Evolutionary conservation across 164 flowering plant genomes (phyloP), one percentile per base, ranked within the genome.

Genomic region (Nelumbo lutea): DNA sequence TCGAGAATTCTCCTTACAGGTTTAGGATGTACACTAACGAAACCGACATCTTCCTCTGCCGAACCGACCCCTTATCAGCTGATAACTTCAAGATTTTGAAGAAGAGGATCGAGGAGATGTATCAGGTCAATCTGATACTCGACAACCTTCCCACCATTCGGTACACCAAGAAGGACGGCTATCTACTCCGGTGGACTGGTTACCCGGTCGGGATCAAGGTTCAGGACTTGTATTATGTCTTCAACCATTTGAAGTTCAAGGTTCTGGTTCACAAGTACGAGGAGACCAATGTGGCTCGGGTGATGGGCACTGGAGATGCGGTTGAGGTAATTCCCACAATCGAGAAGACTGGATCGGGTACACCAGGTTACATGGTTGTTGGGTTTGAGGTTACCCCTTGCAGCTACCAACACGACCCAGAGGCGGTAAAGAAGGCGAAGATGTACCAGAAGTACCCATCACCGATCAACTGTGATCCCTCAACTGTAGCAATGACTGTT

Each of bases 351-450:
- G 89, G 73, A 61, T 74, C 84, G 1, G 84, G 78, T 46, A 74
- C 50, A 38, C 89, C 92, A 9, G 97, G 92, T 1, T 87, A 87
- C 66, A 89, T 87, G 94, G 92, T 90, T 78, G 97, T 89, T 47
- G 94, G 94, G 39, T 90, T 89, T 80, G 97, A 90, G 84, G 92
- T 90, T 42, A 75, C 79, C 0, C 90, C 97, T 61, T 90, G 94
- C 66, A 87, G 86, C 61, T 50, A 75, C 44, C 72, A 65, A 65
- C 94, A 90, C 67, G 79, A 86, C 71, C 55, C 68, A 10, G 83
- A 81, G 0, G 55, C 86, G 0, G 73, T 79, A 6, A 90, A 90
- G 82, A 80, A 87, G 13, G 59, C 77, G 73, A 85, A 87, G 38
- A 85, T 80, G 76, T 80, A 86, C 67, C 80, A 69, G 0, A 85